Evolutionary conservation across 305 asterid genomes (phyloP), one percentile per base, ranked within the genome.

Genomic region (Fraxinus sp.): DNA sequence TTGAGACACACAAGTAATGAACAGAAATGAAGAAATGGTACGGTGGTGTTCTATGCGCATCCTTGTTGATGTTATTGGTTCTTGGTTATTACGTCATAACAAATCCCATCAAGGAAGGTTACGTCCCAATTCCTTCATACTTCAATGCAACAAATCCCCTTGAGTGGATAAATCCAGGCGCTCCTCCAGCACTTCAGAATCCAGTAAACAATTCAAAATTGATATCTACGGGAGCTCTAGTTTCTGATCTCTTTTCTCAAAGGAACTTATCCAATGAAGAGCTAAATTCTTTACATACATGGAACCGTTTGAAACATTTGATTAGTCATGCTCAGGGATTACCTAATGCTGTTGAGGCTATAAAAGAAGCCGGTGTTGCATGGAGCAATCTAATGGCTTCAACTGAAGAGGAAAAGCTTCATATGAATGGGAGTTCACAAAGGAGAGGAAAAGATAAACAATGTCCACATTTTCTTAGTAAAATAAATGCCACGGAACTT

Each of bases 391-490:
- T 96, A 82, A 90, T 96, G 89, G 75, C 89, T 79, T 90, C 92
- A 70, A 84, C 92, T 75, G 97, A 93, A 77, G 91, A 90, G 83
- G 98, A 93, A 83, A 92, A 91, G 81, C 82, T 85, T 37, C 87
- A 86, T 55, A 85, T 70, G 78, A 93, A 96, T 89, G 98, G 92
- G 68, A 91, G 93, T 84, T 88, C 89, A 82, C 81, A 80, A 7
- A 84, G 84, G 89, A 88, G 92, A 84, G 98, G 95, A 72, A 94
- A 93, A 89, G 95, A 92, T 85, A 96, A 94, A 85, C 98, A 93
- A 87, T 96, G 99, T 80, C 99, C 98, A 80, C 97, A 96, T 90
- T 94, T 91, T 89, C 98, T 94, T 55, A 92, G 94, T 86, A 89
- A 93, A 88, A 90, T 91, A 84, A 96, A 93, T 88, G 92, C 94